phyloP scores from a whole-genome alignment of 2,329 filamentous ascomycete species.

The Beauveria bassiana region DNA sequence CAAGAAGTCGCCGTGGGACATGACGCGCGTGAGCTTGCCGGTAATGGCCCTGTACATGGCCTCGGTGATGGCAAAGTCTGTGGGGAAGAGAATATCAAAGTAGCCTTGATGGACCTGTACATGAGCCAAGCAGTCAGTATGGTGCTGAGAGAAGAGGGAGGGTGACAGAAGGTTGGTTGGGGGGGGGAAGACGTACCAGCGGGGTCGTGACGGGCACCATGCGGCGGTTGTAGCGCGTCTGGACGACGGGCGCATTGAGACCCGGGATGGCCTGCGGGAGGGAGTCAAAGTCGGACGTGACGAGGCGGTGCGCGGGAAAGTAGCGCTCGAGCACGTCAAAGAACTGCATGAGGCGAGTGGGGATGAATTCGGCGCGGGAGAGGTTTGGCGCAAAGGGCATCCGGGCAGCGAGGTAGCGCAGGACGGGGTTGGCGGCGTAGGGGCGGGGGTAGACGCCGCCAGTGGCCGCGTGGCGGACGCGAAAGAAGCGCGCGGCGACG shows the following conservation, averaged over 20 bases:
- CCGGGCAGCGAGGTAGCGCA: conserved; percentile 54
- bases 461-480: conserved; percentile 73
- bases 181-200: conserved; percentile 56
- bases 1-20: conserved; percentile 87
- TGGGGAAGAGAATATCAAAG: conserved; percentile 98
- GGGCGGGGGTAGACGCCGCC: conserved; percentile 56
- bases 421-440: conserved; percentile 42
- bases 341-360: conserved; percentile 91
- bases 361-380: conserved; percentile 83
- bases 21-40: conserved; percentile 78
- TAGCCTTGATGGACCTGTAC: conserved; percentile 88
- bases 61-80: conserved; percentile 85
- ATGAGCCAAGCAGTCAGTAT: background rate
- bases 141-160: background rate
- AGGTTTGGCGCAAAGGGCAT: conserved; percentile 70
- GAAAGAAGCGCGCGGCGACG: conserved; percentile 71
- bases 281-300: conserved; percentile 84
- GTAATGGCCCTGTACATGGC: conserved; percentile 89
- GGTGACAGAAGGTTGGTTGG: background rate
- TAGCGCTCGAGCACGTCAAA: conserved; percentile 82
- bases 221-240: conserved; percentile 80
- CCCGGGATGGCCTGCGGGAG: conserved; percentile 78
- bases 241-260: conserved; percentile 88
- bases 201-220: conserved; percentile 88
- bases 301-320: conserved; percentile 82